These are phyloP conservation scores for Microcyclosporella mali DNA, from an alignment of 2,329 filamentous ascomycete genomes.

Conservation along the genomic window DNA sequence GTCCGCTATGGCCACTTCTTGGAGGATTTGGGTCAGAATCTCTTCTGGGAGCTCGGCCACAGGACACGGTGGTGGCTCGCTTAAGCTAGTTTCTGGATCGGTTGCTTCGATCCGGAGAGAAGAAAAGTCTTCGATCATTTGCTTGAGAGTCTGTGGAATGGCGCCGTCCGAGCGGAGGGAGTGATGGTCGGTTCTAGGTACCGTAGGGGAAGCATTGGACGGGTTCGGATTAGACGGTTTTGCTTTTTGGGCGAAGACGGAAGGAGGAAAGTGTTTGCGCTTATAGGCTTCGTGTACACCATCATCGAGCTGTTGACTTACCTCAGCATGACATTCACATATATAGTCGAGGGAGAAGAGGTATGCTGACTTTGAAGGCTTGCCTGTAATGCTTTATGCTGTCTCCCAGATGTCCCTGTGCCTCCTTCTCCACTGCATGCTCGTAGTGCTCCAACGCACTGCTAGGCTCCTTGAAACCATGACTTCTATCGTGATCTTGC, in stretches of 20 bases:
- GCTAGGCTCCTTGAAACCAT: conserved; percentile 47
- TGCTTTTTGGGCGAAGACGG: conserved; percentile 36
- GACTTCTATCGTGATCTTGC: conserved; percentile 33
- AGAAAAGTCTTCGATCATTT: conserved; percentile 73
- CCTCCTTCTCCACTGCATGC: conserved; percentile 81
- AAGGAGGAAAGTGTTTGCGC: conserved; percentile 79
- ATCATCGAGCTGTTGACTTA: conserved; percentile 62
- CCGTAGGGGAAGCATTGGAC: conserved; percentile 45
- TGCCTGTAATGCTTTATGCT: conserved; percentile 82
- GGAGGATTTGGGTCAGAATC: conserved; percentile 72
- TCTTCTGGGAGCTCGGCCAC: conserved; percentile 75
- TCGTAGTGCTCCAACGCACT: conserved; percentile 92
- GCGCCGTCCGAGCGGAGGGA: conserved; percentile 39
- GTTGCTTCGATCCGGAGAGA: conserved; percentile 60
- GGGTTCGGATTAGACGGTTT: conserved; percentile 29
- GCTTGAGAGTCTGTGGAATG: conserved; percentile 50
- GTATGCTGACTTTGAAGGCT: conserved; percentile 65
- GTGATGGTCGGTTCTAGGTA: conserved; percentile 51
- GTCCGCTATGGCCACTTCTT: conserved; percentile 65
- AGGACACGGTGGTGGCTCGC: conserved; percentile 69
- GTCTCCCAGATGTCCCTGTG: conserved; percentile 76
- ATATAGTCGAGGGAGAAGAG: conserved; percentile 1
- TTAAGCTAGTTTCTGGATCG: conserved; percentile 64
- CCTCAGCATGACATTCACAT: conserved; percentile 26
- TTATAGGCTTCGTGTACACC: conserved; percentile 80